These are phyloP conservation scores for Chionographis japonica DNA, from an alignment of 106 monocot species.

Conservation along the genomic window DNA sequence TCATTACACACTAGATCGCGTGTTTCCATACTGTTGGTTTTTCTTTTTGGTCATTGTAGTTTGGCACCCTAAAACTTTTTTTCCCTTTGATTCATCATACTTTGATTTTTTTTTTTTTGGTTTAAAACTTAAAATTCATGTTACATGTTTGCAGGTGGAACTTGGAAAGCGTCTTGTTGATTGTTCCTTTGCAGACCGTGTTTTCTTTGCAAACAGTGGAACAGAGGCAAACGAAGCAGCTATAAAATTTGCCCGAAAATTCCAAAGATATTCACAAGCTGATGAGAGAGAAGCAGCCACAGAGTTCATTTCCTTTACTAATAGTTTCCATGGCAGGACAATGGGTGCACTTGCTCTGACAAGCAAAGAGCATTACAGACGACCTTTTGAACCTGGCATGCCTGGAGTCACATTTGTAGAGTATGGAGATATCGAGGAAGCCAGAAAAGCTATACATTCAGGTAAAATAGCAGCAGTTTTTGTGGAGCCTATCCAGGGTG, in stretches of 20 bases:
- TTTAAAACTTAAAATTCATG: too few relatives aligned
- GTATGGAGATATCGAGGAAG: slow-evolving; percentile 67
- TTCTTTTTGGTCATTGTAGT: too few relatives aligned
- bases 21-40: too few relatives aligned
- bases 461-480: slow-evolving; percentile 91
- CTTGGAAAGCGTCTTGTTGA: slow-evolving; percentile 78
- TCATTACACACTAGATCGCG: too few relatives aligned
- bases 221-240: slow-evolving; percentile 99
- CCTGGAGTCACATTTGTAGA: slow-evolving; percentile 83
- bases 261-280: slow-evolving; percentile 37
- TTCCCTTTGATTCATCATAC: too few relatives aligned
- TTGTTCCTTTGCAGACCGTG: slow-evolving; percentile 83
- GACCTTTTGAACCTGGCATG: slow-evolving; percentile 92
- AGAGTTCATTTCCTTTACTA: slow-evolving; percentile 76
- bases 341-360: slow-evolving; percentile 89
- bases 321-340: slow-evolving; percentile 93
- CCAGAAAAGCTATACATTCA: slow-evolving; percentile 33
- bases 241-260: slow-evolving; percentile 92
- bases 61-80: too few relatives aligned
- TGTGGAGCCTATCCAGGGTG: slow-evolving; percentile 96
- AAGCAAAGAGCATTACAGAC: slow-evolving; percentile 78
- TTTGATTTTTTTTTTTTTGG: too few relatives aligned
- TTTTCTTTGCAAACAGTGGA: slow-evolving; percentile 91
- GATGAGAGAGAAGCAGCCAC: slow-evolving; percentile 35
- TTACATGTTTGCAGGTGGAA: slow-evolving; percentile 39